Conservation (phyloP, 345 rosid genomes). For the Euphorbia peplus region DNA sequence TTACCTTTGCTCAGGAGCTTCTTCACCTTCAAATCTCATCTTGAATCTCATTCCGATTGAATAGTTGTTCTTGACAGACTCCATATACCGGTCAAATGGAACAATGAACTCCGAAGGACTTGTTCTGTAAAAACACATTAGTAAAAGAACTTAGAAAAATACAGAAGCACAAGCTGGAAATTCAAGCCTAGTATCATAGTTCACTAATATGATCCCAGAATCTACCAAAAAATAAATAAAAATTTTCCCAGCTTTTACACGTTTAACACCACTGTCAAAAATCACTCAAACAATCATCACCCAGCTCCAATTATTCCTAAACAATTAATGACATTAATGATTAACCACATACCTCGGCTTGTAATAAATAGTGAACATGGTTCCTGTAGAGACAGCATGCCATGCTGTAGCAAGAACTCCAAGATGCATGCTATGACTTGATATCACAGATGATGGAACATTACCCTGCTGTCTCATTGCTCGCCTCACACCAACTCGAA, state of each 20-base stretch:
- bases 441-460: constrained; percentile 58
- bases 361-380: constrained; percentile 55
- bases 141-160: background rate
- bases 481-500: constrained; percentile 63
- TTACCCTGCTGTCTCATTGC: constrained; percentile 48
- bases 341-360: constrained; percentile 46
- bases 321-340: background rate
- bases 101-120: constrained; percentile 51
- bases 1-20: constrained; percentile 59
- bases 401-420: constrained; percentile 71
- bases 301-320: background rate
- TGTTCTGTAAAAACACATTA: constrained; percentile 31
- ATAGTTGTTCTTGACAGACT: constrained; percentile 35
- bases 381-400: constrained; percentile 51
- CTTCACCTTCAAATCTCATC: constrained; percentile 60
- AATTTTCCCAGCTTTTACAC: background rate
- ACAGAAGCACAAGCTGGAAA: background rate
- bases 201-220: background rate
- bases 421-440: constrained; percentile 66
- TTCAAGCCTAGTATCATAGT: background rate
- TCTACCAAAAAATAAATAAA: too few species aligned
- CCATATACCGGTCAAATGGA: constrained; percentile 45
- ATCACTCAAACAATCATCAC: too few species aligned
- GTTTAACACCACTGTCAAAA: background rate
- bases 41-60: constrained; percentile 60